Evolutionary conservation across 2,329 filamentous ascomycete genomes (phyloP), one percentile per base, ranked within the genome.

Genomic region (Colletotrichum lini): DNA sequence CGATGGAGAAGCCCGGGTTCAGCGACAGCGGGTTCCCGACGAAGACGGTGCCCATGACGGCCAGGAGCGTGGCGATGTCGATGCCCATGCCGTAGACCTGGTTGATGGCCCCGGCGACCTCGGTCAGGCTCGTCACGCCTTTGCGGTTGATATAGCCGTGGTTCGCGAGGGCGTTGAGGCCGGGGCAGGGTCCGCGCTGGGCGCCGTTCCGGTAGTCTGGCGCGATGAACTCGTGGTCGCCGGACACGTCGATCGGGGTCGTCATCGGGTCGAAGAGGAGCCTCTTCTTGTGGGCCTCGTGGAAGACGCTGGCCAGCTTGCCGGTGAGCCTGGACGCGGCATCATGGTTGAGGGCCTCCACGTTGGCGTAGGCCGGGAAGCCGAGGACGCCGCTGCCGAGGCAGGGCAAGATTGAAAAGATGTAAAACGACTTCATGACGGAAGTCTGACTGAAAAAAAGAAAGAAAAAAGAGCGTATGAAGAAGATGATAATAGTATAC

Each of bases 1-100:
- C 86, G 50, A 89, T 88, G 1, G 86, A 89, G 77, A 86, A 88
- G 3, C 84, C 82, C 2, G 82, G 85, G 52, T 82, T 79, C 1
- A 87, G 72, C 0, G 87, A 87, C 0, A 88, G 73, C 7, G 85
- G 84, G 70, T 89, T 85, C 1, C 87, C 87, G 4, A 83, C 82
- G 73, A 83, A 84, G 13, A 85, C 82, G 16, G 84, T 85, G 8
- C 84, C 85, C 77, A 86, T 82, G 4, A 84, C 77, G n/a, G 83
- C 80, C 3, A 86, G 76, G 5, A 86, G 67, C 2, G 79, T 79
- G 2, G 79, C 78, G 0, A 87, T 74, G 18, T 85, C 85, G 21
- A 85, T 60, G 0, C 82, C 81, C 86, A 88, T 87, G 4, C 84
- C 84, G 35, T 80, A 86, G 1, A 87, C 80, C 15, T 73, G 65